These are phyloP conservation scores for Polytolypa hystricis DNA, from an alignment of 2,329 filamentous ascomycete genomes.

Conservation along the genomic window DNA sequence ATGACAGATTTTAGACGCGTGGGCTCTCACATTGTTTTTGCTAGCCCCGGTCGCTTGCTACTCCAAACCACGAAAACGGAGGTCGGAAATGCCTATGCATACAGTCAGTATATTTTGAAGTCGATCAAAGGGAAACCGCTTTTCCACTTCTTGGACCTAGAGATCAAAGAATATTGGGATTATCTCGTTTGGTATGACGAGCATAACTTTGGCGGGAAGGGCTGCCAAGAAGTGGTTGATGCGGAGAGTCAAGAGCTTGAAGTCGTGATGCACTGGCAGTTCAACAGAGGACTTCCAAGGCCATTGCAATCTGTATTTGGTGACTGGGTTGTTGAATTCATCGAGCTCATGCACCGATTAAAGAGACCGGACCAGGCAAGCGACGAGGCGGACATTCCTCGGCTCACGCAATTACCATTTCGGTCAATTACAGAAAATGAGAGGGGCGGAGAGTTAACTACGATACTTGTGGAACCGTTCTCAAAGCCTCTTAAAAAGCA, in stretches of 20 bases:
- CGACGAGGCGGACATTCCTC: constrained; percentile 44
- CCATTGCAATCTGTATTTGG: constrained; percentile 76
- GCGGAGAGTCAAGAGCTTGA: constrained; percentile 70
- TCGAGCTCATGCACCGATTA: constrained; percentile 80
- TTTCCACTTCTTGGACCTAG: constrained; percentile 93
- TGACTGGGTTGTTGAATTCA: constrained; percentile 89
- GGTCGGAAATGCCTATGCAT: constrained; percentile 91
- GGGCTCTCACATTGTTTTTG: constrained; percentile 91
- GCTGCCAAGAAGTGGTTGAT: constrained; percentile 67
- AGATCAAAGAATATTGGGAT: constrained; percentile 99
- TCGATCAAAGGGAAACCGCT: constrained; percentile 91
- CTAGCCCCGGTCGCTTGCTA: constrained; percentile 75
- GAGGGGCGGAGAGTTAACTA: constrained; percentile 46
- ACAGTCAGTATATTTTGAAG: constrained; percentile 95
- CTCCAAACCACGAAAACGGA: constrained; percentile 94
- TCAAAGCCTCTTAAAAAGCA: constrained; percentile 86
- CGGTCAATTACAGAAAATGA: constrained; percentile 47
- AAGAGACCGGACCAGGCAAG: constrained; percentile 54
- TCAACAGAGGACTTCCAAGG: constrained; percentile 73
- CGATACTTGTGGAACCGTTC: constrained; percentile 69
- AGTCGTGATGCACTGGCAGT: constrained; percentile 97
- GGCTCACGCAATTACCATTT: constrained; percentile 51
- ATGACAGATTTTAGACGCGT: constrained; percentile 95
- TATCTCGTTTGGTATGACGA: constrained; percentile 98
- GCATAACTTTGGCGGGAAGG: constrained; percentile 96